phyloP scores from a whole-genome alignment of 2,329 filamentous ascomycete genomes.

The Thermoascus crustaceus region DNA sequence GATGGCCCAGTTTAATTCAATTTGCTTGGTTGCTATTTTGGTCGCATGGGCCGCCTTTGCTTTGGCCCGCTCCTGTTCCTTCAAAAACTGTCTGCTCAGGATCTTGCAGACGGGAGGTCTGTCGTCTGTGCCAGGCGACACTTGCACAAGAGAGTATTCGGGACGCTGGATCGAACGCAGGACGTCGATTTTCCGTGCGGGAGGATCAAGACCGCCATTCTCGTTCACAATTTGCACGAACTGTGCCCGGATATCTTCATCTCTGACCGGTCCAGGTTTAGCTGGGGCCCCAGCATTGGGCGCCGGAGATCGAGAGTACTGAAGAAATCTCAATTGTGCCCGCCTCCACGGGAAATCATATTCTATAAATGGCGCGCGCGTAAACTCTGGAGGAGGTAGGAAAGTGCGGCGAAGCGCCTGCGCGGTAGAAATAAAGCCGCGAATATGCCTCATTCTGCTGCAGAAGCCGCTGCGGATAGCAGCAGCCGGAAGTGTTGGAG shows the following conservation, averaged over 20 bases:
- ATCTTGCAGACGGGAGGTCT: constrained; percentile 61
- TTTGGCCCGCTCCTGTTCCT: constrained; percentile 36
- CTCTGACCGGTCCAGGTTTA: constrained; percentile 14
- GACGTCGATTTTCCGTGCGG: constrained; percentile 19
- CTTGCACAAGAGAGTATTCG: constrained; percentile 45
- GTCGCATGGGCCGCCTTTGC: constrained; percentile 31
- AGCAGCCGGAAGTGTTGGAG: neutral
- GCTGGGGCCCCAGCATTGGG: neutral
- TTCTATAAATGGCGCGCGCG: constrained; percentile 10
- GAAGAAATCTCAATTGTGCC: constrained; percentile 13
- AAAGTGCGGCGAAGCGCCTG: constrained; percentile 25
- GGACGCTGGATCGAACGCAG: constrained; percentile 42
- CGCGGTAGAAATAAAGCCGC: constrained; percentile 24
- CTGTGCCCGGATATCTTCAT: constrained; percentile 26
- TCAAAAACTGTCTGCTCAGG: constrained; percentile 49
- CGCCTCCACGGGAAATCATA: constrained; percentile 6
- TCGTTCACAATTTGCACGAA: constrained; percentile 29
- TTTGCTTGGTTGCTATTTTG: constrained; percentile 52
- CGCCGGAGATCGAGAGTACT: constrained; percentile 6
- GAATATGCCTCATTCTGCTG: constrained; percentile 25
- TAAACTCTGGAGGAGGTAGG: constrained; percentile 13
- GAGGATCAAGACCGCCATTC: constrained; percentile 22
- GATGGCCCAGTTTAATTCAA: constrained; percentile 91
- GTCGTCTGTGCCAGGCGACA: constrained; percentile 28
- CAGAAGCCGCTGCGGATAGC: neutral